Base-by-base conservation (phyloP, 495 filamentous ascomycete genomes). In the Hyaloscypha bicolor region DNA sequence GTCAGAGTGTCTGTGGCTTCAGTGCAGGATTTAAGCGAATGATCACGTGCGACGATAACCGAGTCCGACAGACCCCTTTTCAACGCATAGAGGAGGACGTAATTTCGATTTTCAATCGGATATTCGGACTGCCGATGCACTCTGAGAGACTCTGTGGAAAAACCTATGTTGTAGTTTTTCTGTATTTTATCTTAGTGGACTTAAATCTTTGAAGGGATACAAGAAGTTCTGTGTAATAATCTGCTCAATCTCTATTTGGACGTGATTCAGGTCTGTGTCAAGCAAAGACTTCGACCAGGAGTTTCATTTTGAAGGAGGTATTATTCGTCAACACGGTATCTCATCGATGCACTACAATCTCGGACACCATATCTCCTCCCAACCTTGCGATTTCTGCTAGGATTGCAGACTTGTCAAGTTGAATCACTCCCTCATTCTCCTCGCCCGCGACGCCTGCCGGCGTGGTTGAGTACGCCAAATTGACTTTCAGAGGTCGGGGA, bases 301-400 rank as follows among this genome's bases (percentile, higher is more conserved):
- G 1, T 12, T 37, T 12, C 12, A 37, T 37, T 37, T 19, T 14
- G 16, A 48, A 16, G 9, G 16, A 16, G 9, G 19, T 12, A 56
- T 29, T 31, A 56, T 29, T 30, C 9, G 16, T 56, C 4, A 29
- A 56, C 53, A 56, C 1, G 53, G 29, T 37, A 60, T 60, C 33
- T 65, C 21, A 64, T 45, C 42, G 39, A 63, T 60, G 25, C 12
- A 68, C 58, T 37, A 88, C 86, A 68, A 91, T 81, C 67, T 70
- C 80, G 68, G 81, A 78, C 22, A 92, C 74, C 70, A 92, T 61
- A 61, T 89, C 86, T 8, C 83, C 87, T 14, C 88, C 90, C 39
- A 92, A 75, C 66, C 88, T 81, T 29, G 82, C 82, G 74, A 99
- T 96, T 79, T 98, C 96, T 16, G 88, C 86, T 63, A 97, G 71